Evolutionary conservation across 495 filamentous ascomycete genomes (phyloP), one percentile per base, ranked within the genome.

Genomic region (Cudoniella acicularis): DNA sequence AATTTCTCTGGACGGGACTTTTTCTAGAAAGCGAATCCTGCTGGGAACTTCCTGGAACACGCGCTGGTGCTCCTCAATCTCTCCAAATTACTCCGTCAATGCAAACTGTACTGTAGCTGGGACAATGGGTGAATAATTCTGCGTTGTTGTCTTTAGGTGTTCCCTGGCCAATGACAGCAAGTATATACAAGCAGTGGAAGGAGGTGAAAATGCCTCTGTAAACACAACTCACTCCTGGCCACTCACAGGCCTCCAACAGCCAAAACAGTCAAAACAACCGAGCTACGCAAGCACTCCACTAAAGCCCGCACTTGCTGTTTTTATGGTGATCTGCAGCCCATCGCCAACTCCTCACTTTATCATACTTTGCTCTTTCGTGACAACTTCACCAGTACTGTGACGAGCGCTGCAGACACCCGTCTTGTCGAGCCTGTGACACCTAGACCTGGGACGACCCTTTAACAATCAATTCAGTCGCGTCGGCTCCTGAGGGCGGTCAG

Each of bases 1-100:
- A 36, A 36, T 6, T 6, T 36, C 30, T 4, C 4, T 13, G 4
- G 30, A 36, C 30, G 30, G 30, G 13, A 13, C 30, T 36, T 36
- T 36, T 36, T 36, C 30, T 36, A 6, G 6, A 36, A 6, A 36
- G 6, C 6, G 6, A 4, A 13, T 6, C 43, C n/a, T 46, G 13
- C 43, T 21, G n/a, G 43, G 43, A 46, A 21, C 8, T 46, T n/a
- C 43, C 18, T n/a, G 43, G 43, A n/a, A 17, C 43, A 6, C 18
- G 43, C 13, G 8, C 43, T 17, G 11, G 6, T 16, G 6, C 13
- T 21, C n/a, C 17, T 6, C n/a, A 46, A 46, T 46, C n/a, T 26
- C 22, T 25, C 18, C 22, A 50, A 50, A 50, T 50, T 50, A 25
- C 48, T 6, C 9, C 48, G 48, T 50, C 48, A 24, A 50, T 50